Base-by-base conservation (phyloP, 169 alveolate species). In the Eimeria necatrix region DNA sequence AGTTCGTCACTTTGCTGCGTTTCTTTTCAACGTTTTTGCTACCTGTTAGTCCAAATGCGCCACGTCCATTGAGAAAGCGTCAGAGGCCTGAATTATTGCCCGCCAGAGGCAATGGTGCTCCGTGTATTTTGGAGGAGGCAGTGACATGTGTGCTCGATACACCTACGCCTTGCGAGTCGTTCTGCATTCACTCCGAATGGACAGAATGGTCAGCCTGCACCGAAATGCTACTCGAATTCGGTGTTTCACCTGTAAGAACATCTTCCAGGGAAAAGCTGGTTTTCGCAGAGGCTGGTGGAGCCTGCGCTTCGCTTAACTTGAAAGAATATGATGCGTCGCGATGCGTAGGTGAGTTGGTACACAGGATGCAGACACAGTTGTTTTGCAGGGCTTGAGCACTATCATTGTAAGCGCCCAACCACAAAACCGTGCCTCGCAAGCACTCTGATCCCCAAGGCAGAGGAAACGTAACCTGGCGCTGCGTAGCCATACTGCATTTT, bases 131-230 rank as follows among this genome's bases (percentile, higher is more conserved):
- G 73, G 93, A 85, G 24, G 93, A 85, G 81, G 41, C 93, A 60
- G 81, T 60, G 9, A 56, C 93, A 1, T 85, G 93, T 59, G 93
- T 61, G 22, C 60, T 61, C 24, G 93, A 85, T 49, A 61, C 49
- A 61, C 81, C 81, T 59, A 32, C 60, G 52, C 93, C 83, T 60
- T 85, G 93, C 93, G 48, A 61, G 9, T 85, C 81, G 24, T 61
- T 85, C 81, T 85, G 93, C 24, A 78, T 70, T 46, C 93, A 85
- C 80, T 85, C 93, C 52, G 81, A 85, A 8, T 85, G 93, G 93
- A 85, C 81, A 22, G 80, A 61, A 32, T 85, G 93, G 93, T 85
- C 93, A 60, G 51, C 52, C 76, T 85, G 93, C 93, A 59, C 93
- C 12, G 93, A 85, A 68, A 46, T 59, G 70, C 93, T 85, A 20